phyloP scores from a whole-genome alignment of 176 grass and related monocot genomes.

The Phyllostachys edulis region DNA sequence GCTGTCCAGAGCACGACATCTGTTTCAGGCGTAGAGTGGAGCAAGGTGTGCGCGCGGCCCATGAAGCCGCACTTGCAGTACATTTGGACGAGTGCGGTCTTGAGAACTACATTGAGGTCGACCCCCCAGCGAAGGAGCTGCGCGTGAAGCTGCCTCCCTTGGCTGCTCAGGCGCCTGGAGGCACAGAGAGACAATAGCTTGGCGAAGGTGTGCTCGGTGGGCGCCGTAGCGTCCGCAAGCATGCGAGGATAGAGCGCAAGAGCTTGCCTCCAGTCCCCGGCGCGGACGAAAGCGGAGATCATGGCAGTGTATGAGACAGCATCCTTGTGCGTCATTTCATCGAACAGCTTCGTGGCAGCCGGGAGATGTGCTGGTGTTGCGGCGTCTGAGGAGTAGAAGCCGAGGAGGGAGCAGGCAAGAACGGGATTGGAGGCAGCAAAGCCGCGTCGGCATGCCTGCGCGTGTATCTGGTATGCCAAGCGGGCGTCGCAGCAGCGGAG shows the following conservation, averaged over 20 bases:
- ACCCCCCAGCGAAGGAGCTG: slow-evolving; percentile 58
- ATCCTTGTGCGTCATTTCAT: slow-evolving; percentile 49
- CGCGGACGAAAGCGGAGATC: slow-evolving; percentile 49
- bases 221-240: slow-evolving; percentile 38
- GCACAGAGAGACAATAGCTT: slow-evolving; percentile 51
- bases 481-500: slow-evolving; percentile 46
- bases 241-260: slow-evolving; percentile 58
- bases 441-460: slow-evolving; percentile 51
- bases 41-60: slow-evolving; percentile 35
- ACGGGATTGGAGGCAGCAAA: slow-evolving; percentile 50
- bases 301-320: slow-evolving; percentile 70
- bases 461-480: slow-evolving; percentile 58
- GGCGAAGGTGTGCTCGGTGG: slow-evolving; percentile 62
- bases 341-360: slow-evolving; percentile 51
- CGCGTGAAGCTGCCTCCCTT: slow-evolving; percentile 54
- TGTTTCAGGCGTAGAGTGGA: slow-evolving; percentile 49
- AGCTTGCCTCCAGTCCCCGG: slow-evolving; percentile 39
- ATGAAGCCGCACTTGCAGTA: slow-evolving; percentile 56
- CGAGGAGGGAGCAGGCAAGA: slow-evolving; percentile 53
- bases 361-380: neutral
- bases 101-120: slow-evolving; percentile 60
- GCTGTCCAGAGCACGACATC: slow-evolving; percentile 76
- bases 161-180: slow-evolving; percentile 14
- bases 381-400: slow-evolving; percentile 37
- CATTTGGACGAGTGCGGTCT: slow-evolving; percentile 74